Evolutionary conservation across 768 basidiomycete genomes (phyloP), one percentile per base, ranked within the genome.

Genomic region (Pleurotus citrinopileatus): DNA sequence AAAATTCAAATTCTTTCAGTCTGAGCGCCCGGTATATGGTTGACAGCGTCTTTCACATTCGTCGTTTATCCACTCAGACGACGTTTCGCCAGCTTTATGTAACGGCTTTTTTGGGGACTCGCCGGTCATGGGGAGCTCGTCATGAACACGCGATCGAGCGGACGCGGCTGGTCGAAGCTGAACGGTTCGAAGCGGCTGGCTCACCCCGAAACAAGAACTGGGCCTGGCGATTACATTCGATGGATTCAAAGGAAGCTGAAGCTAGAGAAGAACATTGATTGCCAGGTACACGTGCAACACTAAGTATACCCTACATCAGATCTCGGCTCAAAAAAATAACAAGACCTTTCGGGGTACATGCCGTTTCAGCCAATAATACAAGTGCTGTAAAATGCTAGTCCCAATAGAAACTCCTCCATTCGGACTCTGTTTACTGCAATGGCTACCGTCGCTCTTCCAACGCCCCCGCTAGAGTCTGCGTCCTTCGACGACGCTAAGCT

Each of bases 401-500:
- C 19, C 43, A 25, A 20, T 9, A 6, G 13, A 23, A 22, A 8
- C 38, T 40, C 6, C 26, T 34, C n/a, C 32, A 10, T 34, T 34
- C 32, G n/a, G 32, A 34, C 32, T n/a, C 32, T n/a, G n/a, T 10
- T 34, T 34, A n/a, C 32, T 34, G n/a, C 10, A 9, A 34, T 34
- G 19, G 43, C 43, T n/a, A n/a, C n/a, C n/a, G n/a, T n/a, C 26
- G 43, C 23, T 25, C 23, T 25, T 19, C 43, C 43, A 2, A 44
- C 23, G 12, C 43, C 43, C 15, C 8, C 17, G 12, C 53, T 19
- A 4, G 26, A 26, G 3, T 15, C 42, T 44, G 8, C 46, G 4
- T 42, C 54, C 29, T 44, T 29, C 37, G 44, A 45, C 8, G 45
- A 4, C 12, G 34, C 26, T 15, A 48, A 42, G 2, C 54, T 55